Evolutionary conservation across 1,284 basidiomycete species (phyloP), one percentile per base, ranked within the genome.

Genomic region (Trametes polyzona): DNA sequence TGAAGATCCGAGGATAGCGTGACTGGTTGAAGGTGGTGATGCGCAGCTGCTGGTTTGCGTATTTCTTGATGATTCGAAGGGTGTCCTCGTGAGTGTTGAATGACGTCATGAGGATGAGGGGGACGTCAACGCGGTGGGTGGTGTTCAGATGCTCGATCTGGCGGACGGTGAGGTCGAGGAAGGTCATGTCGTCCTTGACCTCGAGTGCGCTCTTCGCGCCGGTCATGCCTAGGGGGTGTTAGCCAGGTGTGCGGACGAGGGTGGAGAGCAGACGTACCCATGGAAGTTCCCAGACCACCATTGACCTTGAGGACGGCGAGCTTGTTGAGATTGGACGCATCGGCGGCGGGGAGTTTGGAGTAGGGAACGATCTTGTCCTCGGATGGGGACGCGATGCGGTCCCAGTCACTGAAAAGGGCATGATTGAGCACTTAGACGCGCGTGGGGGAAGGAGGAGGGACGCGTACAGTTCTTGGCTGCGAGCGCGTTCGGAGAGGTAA

Each of bases 31-130:
- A 97, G 58, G 92, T 94, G 58, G 92, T 92, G 73, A 96, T 95
- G 74, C 93, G 90, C 68, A 97, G 86, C 74, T 96, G 95, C 80
- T 97, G 95, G 83, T 98, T 98, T 52, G 90, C 94, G 77, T 99
- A 99, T 79, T 99, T 99, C 77, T 98, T 97, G 79, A 99, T 99
- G 80, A 98, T 97, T 60, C 96, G 91, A 57, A 94, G 84, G 46
- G 95, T 97, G 74, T 97, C 95, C 52, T 96, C 95, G 74, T 96
- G 96, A 39, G 97, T 98, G 83, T 99, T 98, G 88, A 99, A 98
- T 63, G 95, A 98, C 72, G 97, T 98, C 96, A 99, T 99, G 73
- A 99, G 88, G 78, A 98, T 96, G 73, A 99, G 93, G 14, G 96
- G 96, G 43, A 98, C 96, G 77, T 97, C 87, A 66, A 88, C 87